Evolutionary conservation across 2,329 filamentous ascomycete genomes (phyloP).

Genomic region (Penicillium corylophilum): DNA sequence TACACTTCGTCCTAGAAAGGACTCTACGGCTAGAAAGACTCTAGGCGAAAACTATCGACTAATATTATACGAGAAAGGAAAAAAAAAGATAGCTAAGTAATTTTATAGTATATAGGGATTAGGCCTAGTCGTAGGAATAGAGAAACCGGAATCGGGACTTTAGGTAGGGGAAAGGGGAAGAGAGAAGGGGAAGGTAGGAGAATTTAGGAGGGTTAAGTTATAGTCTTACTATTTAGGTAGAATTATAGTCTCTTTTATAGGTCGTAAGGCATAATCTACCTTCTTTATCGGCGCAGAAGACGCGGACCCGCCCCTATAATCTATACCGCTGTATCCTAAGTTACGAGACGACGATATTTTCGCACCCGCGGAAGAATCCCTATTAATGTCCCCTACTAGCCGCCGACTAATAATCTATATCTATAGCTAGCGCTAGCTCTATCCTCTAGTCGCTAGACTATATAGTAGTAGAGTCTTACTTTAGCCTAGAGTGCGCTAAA

Average conservation of each 20-base stretch:
- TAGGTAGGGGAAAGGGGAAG: neutral
- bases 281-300: too few relatives aligned
- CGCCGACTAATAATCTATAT: too few relatives aligned
- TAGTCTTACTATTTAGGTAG: neutral
- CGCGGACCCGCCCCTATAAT: too few relatives aligned
- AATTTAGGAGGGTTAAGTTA: neutral
- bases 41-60: conserved; percentile 11
- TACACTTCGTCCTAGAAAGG: conserved; percentile 6
- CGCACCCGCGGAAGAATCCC: too few relatives aligned
- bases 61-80: conserved; percentile 1
- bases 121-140: neutral
- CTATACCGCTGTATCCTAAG: too few relatives aligned
- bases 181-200: neutral
- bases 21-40: conserved; percentile 16
- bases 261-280: neutral
- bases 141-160: neutral
- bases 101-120: too few relatives aligned
- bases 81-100: neutral
- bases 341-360: too few relatives aligned
- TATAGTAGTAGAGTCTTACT: too few relatives aligned
- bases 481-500: too few relatives aligned
- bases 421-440: too few relatives aligned
- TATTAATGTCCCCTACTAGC: too few relatives aligned
- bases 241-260: neutral
- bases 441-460: too few relatives aligned